phyloP scores from a whole-genome alignment of 345 rosid genomes.

The Murraya paniculata region DNA sequence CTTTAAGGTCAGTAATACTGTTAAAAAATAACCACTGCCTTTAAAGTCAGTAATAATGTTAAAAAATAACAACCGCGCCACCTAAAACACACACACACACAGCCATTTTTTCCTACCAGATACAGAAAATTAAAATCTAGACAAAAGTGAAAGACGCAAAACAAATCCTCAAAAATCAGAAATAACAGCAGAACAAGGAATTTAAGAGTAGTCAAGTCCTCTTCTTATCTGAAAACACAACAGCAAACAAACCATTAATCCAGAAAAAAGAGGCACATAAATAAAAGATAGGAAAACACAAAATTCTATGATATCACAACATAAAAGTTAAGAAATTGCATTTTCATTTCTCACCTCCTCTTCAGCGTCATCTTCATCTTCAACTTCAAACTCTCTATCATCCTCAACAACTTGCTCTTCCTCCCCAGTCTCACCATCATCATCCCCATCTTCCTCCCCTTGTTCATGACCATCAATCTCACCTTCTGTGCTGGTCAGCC shows the following conservation, averaged over 20 bases:
- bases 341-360: constrained; percentile 56
- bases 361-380: constrained; percentile 52
- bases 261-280: neutral
- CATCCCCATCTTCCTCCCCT: constrained; percentile 65
- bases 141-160: neutral
- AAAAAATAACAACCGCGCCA: neutral
- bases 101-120: neutral
- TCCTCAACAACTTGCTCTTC: constrained; percentile 49
- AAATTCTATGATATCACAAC: neutral
- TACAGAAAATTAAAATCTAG: neutral
- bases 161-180: neutral
- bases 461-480: constrained; percentile 85
- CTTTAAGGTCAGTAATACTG: neutral
- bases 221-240: constrained; percentile 10
- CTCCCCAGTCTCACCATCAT: constrained; percentile 64
- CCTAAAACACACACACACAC: no score
- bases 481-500: constrained; percentile 48
- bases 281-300: neutral
- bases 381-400: constrained; percentile 40
- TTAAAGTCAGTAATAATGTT: neutral
- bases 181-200: neutral
- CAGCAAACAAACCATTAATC: constrained; percentile 1
- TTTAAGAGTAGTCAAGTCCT: neutral
- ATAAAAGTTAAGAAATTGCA: neutral
- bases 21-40: neutral